Conservation (phyloP, 495 filamentous ascomycete genomes). For the Hypoxylon crocopeplum region DNA sequence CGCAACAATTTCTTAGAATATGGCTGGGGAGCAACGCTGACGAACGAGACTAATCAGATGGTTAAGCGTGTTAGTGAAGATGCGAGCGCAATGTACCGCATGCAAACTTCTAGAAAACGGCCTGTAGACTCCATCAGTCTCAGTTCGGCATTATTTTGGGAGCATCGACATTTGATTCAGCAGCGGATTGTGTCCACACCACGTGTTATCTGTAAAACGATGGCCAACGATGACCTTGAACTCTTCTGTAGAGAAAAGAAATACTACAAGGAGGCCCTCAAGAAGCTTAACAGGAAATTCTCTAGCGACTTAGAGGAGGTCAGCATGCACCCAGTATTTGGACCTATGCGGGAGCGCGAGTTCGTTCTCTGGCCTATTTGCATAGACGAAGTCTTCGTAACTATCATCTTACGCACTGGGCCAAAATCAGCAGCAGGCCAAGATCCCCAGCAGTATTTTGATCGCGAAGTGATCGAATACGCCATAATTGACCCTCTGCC, state of each 20-base stretch:
- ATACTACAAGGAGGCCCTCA: constrained; percentile 1
- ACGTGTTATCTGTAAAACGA: neutral
- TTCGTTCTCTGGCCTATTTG: constrained; percentile 29
- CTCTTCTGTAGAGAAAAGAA: constrained; percentile 20
- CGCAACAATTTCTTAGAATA: constrained; percentile 19
- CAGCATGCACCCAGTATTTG: constrained; percentile 30
- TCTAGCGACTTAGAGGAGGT: neutral
- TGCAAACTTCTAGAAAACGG: constrained; percentile 17
- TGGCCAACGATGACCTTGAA: constrained; percentile 10
- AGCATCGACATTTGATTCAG: constrained; percentile 26
- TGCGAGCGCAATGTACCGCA: constrained; percentile 26
- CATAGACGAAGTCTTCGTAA: constrained; percentile 18
- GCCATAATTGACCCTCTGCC: constrained; percentile 31
- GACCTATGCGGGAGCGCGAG: constrained; percentile 15
- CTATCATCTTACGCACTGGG: constrained; percentile 21
- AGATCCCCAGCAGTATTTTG: neutral
- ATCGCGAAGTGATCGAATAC: constrained; percentile 17
- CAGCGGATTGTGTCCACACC: constrained; percentile 25
- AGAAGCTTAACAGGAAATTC: neutral
- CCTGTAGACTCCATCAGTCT: constrained; percentile 16
- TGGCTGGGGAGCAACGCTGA: constrained; percentile 35
- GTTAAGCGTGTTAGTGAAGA: constrained; percentile 10
- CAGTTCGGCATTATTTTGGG: constrained; percentile 33
- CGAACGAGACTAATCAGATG: constrained; percentile 6
- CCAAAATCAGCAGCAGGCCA: too few relatives aligned